Percentiles rank a stretch among this genome's conserved stretches.
phyloP scores from a whole-genome alignment of 331 rosid species.

The Malus hybrid region DNA sequence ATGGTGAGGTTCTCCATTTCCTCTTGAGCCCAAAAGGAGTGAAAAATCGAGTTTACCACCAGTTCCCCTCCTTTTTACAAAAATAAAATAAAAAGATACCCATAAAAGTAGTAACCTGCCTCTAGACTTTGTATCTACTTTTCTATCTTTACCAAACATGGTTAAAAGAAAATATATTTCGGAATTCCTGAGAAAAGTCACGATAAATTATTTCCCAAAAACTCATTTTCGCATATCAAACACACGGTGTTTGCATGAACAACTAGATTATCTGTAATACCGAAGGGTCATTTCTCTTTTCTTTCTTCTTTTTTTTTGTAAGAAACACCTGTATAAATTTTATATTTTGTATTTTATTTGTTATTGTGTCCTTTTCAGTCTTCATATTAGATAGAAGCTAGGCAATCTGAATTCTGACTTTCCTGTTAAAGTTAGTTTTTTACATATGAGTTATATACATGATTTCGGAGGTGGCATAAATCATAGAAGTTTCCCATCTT shows the following conservation, averaged over 20 bases:
- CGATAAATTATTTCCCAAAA: no score
- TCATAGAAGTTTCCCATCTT: neutral
- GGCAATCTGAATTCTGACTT: neutral
- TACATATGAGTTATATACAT: neutral
- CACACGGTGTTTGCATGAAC: neutral
- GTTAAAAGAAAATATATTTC: no score
- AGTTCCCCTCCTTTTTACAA: no score
- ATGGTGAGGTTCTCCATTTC: no score
- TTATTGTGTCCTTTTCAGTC: neutral
- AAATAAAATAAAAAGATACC: no score
- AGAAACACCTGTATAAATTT: neutral
- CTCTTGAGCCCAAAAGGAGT: no score
- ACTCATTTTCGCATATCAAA: no score
- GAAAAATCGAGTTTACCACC: no score
- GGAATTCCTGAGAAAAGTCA: no score
- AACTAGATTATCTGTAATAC: neutral
- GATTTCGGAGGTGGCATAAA: neutral
- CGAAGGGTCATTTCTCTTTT: neutral
- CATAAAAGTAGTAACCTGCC: no score
- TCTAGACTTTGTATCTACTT: no score
- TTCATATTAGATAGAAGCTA: neutral
- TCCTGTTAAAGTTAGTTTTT: neutral
- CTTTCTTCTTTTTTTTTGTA: neutral
- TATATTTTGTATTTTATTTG: neutral
- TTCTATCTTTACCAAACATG: no score